Evolutionary conservation across 2,329 filamentous ascomycete species (phyloP).

Genomic region (Monilinia fructicola): DNA sequence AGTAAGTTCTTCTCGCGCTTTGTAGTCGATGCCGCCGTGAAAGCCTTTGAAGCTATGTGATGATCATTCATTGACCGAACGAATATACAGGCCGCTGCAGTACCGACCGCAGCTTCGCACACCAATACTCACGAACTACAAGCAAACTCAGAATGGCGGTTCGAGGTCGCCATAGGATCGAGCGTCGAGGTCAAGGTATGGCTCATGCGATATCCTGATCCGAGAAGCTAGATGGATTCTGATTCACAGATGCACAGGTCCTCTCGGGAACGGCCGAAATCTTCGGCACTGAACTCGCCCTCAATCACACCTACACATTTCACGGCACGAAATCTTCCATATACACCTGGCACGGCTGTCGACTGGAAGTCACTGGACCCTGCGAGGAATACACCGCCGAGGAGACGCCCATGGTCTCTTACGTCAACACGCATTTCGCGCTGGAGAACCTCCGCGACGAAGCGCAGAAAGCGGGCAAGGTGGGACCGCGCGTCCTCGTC

Average conservation of each 20-base stretch:
- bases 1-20: slow-evolving; percentile 45
- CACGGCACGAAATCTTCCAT: slow-evolving; percentile 81
- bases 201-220: background rate
- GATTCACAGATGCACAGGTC: slow-evolving; percentile 53
- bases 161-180: slow-evolving; percentile 62
- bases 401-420: slow-evolving; percentile 77
- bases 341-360: slow-evolving; percentile 89
- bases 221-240: slow-evolving; percentile 26
- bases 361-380: slow-evolving; percentile 69
- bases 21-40: background rate
- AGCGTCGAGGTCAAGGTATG: slow-evolving; percentile 54
- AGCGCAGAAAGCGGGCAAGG: slow-evolving; percentile 49
- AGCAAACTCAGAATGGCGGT: slow-evolving; percentile 74
- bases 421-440: slow-evolving; percentile 85
- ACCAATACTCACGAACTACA: slow-evolving; percentile 54
- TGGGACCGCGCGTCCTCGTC: slow-evolving; percentile 81
- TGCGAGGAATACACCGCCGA: slow-evolving; percentile 64
- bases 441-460: slow-evolving; percentile 70
- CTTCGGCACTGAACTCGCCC: slow-evolving; percentile 90
- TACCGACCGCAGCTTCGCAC: slow-evolving; percentile 41
- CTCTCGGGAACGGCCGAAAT: slow-evolving; percentile 83
- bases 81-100: slow-evolving; percentile 32
- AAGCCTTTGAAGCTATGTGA: background rate
- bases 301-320: slow-evolving; percentile 77
- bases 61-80: slow-evolving; percentile 10